Base-by-base conservation (phyloP, 192 early-diverging fungal species). In the Phycomyces nitens region DNA sequence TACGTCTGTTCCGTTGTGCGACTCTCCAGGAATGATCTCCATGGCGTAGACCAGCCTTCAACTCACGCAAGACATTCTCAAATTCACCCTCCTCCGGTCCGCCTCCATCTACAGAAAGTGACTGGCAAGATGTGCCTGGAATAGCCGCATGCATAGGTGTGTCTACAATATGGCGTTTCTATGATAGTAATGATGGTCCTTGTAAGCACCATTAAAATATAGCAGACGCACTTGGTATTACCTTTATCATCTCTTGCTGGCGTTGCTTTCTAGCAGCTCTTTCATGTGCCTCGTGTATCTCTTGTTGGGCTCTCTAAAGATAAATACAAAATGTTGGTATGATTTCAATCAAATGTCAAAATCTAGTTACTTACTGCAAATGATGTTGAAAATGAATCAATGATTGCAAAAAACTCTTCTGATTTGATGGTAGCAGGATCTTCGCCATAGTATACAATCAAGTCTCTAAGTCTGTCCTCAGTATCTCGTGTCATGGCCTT, bases 381-480 rank as follows among this genome's bases (percentile, higher is more conserved):
- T 27, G 75, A 65, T 21, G 69, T 65, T 10, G 77, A 68, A 52
- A 84, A 84, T 0, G 77, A 72, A 6, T 76, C 63, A 11, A 84
- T 69, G 52, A 79, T 77, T 1, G 74, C 75, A 60, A 82, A 84
- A 58, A 84, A 84, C 43, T 82, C 83, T 68, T 84, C 83, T 7
- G 79, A 72, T 52, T 82, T 82, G 11, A 65, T 78, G 10, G 52
- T 51, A 18, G 49, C 49, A 11, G 83, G 73, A 62, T 84, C 81
- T 56, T 84, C 83, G 7, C 83, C 80, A 53, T 79, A 84, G 50
- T 78, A 84, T 21, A 72, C 51, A 24, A 82, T 66, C 11, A 84
- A 52, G 22, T 72, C 38, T 49, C 64, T 78, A 3, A 80, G 40
- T 18, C 77, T 69, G 6, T 82, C 76, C 53, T 84, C 83, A 5